phyloP scores from a whole-genome alignment of 2,329 filamentous ascomycete species.

The Coniella lustricola region DNA sequence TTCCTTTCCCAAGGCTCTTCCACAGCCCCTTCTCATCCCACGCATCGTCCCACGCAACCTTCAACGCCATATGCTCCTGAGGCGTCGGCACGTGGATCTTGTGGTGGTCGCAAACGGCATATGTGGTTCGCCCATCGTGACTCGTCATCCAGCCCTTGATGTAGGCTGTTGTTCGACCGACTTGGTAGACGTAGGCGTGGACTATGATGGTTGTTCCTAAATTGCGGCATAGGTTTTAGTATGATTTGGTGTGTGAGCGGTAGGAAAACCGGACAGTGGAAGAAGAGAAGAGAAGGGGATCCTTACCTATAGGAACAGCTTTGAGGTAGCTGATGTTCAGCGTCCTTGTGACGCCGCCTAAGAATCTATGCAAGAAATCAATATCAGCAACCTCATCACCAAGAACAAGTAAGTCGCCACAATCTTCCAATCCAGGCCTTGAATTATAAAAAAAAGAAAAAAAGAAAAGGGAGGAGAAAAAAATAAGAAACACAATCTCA shows the following conservation, averaged over 20 bases:
- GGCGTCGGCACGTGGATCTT: conserved; percentile 39
- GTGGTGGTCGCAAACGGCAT: conserved; percentile 45
- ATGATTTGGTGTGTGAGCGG: not conserved
- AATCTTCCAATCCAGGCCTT: too few relatives aligned
- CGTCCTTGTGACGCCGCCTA: conserved; percentile 42
- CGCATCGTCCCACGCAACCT: conserved; percentile 36
- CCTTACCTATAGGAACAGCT: conserved; percentile 37
- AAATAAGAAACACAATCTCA: conserved; percentile 13
- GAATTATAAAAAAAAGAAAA: not conserved
- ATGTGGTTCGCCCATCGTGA: conserved; percentile 38
- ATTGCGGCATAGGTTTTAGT: too few relatives aligned
- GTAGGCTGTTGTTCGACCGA: conserved; percentile 44
- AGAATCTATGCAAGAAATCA: conserved; percentile 27
- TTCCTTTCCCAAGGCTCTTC: conserved; percentile 4
- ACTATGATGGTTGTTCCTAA: conserved; percentile 34
- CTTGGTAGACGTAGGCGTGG: conserved; percentile 34
- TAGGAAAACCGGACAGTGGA: not conserved
- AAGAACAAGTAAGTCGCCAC: too few relatives aligned
- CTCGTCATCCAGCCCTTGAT: conserved; percentile 42
- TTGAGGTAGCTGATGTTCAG: conserved; percentile 45
- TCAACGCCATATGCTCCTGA: conserved; percentile 30
- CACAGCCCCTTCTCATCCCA: conserved; percentile 23
- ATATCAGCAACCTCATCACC: not conserved
- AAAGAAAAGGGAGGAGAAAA: not conserved
- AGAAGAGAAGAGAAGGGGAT: not conserved